Evolutionary conservation across 2,329 filamentous ascomycete species (phyloP).

Genomic region (Xylariales sp.): DNA sequence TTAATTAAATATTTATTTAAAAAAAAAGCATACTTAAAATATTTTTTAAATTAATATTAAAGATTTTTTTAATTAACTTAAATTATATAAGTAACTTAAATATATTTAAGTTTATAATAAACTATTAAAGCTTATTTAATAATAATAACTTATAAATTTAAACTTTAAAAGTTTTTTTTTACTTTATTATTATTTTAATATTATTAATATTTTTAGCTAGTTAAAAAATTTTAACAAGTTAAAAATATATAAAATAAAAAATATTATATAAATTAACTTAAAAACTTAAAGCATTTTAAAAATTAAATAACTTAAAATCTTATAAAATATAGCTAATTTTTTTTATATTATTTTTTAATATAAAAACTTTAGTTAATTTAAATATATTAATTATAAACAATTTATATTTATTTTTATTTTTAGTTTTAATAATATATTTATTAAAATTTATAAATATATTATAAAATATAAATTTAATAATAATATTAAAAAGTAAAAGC

Average conservation of each 20-base stretch:
- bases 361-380: neutral
- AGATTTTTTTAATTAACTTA: slow-evolving; percentile 11
- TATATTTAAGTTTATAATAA: slow-evolving; percentile 13
- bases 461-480: neutral
- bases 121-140: neutral
- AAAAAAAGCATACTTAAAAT: slow-evolving; percentile 8
- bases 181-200: neutral
- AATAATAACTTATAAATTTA: slow-evolving; percentile 7
- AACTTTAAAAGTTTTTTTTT: neutral
- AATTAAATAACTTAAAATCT: neutral
- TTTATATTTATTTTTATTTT: too few species aligned
- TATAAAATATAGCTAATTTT: neutral
- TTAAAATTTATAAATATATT: neutral
- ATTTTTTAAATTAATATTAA: slow-evolving; percentile 13
- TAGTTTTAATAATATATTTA: neutral
- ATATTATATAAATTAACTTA: neutral
- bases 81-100: slow-evolving; percentile 6
- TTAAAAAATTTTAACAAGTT: slow-evolving; percentile 9
- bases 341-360: slow-evolving; percentile 1
- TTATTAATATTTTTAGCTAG: slow-evolving; percentile 6
- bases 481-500: neutral
- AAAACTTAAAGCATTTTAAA: neutral
- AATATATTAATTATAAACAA: neutral
- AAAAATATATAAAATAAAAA: slow-evolving; percentile 7
- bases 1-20: slow-evolving; percentile 17